Evolutionary conservation across 805 yeast species (phyloP).

Genomic region (Limtongia smithiae): DNA sequence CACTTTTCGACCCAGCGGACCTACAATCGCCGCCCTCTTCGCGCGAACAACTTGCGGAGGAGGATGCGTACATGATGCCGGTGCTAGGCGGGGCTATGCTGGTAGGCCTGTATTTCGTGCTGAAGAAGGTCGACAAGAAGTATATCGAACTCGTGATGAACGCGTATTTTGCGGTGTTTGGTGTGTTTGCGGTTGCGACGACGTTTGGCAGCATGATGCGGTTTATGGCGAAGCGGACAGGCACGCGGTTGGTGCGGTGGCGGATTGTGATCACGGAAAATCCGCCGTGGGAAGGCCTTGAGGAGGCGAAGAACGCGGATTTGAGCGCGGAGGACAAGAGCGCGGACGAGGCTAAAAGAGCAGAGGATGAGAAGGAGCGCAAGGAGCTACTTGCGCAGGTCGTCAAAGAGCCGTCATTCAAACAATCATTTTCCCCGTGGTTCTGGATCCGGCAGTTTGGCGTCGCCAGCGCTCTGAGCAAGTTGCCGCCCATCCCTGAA

Average conservation of each 20-base stretch:
- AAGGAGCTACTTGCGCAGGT: slow-evolving; percentile 9
- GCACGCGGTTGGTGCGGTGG: slow-evolving; percentile 17
- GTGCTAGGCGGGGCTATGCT: slow-evolving; percentile 44
- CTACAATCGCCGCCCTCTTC: slow-evolving; percentile 9
- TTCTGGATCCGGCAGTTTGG: slow-evolving; percentile 11
- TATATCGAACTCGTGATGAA: slow-evolving; percentile 39
- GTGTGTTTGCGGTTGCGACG: slow-evolving; percentile 38
- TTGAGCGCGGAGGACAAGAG: slow-evolving; percentile 18
- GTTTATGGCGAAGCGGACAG: slow-evolving; percentile 3
- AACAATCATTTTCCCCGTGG: slow-evolving; percentile 10
- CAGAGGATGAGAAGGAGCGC: slow-evolving; percentile 8
- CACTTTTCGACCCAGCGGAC: slow-evolving; percentile 33
- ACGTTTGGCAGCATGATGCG: slow-evolving; percentile 31
- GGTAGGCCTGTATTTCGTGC: slow-evolving; percentile 40
- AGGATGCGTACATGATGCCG: slow-evolving; percentile 45
- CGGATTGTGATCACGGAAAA: slow-evolving; percentile 13
- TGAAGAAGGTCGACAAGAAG: slow-evolving; percentile 38
- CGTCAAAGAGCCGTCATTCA: slow-evolving; percentile 12
- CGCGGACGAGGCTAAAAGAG: slow-evolving; percentile 12
- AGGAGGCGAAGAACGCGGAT: slow-evolving; percentile 39
- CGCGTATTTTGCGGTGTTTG: slow-evolving; percentile 39
- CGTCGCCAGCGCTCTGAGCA: slow-evolving; percentile 10
- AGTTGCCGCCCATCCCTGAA: slow-evolving; percentile 14
- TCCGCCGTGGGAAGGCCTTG: slow-evolving; percentile 37
- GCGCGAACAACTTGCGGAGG: slow-evolving; percentile 29